Evolutionary conservation across 164 flowering plant genomes (phyloP), one percentile per base, ranked within the genome.

Genomic region (Liquidambar formosana): DNA sequence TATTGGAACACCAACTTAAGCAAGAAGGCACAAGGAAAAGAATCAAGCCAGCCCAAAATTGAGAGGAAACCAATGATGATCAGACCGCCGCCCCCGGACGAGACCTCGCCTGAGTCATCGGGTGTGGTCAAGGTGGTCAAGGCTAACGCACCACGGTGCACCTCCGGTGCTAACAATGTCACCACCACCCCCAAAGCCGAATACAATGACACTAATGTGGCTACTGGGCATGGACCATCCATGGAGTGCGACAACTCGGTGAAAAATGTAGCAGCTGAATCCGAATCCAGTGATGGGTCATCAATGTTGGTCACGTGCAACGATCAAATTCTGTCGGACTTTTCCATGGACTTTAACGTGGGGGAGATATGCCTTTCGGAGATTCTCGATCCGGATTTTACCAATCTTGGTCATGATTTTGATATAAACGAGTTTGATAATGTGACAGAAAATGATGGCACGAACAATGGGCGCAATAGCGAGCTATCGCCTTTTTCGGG

Each of bases 1-100:
- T 64, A 64, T n/a, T 64, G 67, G 67, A 64, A 64, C 56, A 64
- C 67, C 2, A 64, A 28, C 5, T 52, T 64, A 25, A 46, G 38
- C 5, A 64, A 64, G 54, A 64, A 64, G 58, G 8, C 26, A 21
- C 58, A 21, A 4, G 22, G 10, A 19, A 21, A 25, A 18, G 26
- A 54, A 21, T 21, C 26, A 23, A 54, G 2, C 58, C 21, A 54
- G 13, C 6, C 58, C 26, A 11, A 21, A 54, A 23, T 19, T n/a
- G 58, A 54, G 26, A 54, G 10, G 6, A 54, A 54, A 21, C 22
- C 58, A 54, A 21, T 21, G 26, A 54, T 0, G n/a, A 33, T 33
- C 41, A 33, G 41, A 33, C 41, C 2, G 6, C 41, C 41, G 41
- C 4, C 41, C 2, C 41, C 41, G 41, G 41, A 33, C 23, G 10